Percentiles rank a stretch among this genome's conserved stretches.
Evolutionary conservation across 1,139 yeast species (phyloP).

Genomic region (Kurtzmaniella natalensis): DNA sequence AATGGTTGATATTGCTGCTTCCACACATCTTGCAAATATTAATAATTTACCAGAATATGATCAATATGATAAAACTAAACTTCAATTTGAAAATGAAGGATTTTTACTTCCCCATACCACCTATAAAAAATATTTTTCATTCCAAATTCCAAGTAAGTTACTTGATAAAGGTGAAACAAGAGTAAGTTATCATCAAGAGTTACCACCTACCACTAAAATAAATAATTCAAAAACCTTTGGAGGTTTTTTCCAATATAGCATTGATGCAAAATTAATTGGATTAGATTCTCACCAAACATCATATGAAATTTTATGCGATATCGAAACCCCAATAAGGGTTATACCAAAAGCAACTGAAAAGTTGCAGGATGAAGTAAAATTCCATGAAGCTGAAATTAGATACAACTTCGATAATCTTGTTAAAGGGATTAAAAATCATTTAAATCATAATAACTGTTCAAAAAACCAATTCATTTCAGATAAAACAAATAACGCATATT

Average conservation of each 20-base stretch:
- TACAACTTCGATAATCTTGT: slow-evolving; percentile 4
- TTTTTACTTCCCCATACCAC: slow-evolving; percentile 19
- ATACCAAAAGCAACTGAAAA: slow-evolving; percentile 2
- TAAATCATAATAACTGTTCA: background rate
- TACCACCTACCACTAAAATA: slow-evolving; percentile 1
- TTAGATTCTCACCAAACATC: background rate
- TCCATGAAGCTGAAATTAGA: slow-evolving; percentile 4
- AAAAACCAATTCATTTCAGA: background rate
- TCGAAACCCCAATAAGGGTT: slow-evolving; percentile 1
- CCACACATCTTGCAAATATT: slow-evolving; percentile 29
- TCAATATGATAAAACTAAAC: slow-evolving; percentile 25
- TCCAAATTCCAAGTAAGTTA: slow-evolving; percentile 34
- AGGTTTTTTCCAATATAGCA: slow-evolving; percentile 3
- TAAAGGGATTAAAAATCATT: slow-evolving; percentile 1
- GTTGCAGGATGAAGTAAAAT: slow-evolving; percentile 1
- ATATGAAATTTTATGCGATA: slow-evolving; percentile 4
- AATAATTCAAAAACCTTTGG: background rate
- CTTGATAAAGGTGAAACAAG: slow-evolving; percentile 18
- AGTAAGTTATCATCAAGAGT: background rate
- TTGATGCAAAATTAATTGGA: slow-evolving; percentile 6
- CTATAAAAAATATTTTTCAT: slow-evolving; percentile 40
- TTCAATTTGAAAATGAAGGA: slow-evolving; percentile 16
- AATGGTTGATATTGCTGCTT: slow-evolving; percentile 42
- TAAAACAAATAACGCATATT: background rate
- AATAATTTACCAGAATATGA: slow-evolving; percentile 16